phyloP scores from a whole-genome alignment of 2,329 filamentous ascomycete genomes.

The Cucurbitaria berberidis region DNA sequence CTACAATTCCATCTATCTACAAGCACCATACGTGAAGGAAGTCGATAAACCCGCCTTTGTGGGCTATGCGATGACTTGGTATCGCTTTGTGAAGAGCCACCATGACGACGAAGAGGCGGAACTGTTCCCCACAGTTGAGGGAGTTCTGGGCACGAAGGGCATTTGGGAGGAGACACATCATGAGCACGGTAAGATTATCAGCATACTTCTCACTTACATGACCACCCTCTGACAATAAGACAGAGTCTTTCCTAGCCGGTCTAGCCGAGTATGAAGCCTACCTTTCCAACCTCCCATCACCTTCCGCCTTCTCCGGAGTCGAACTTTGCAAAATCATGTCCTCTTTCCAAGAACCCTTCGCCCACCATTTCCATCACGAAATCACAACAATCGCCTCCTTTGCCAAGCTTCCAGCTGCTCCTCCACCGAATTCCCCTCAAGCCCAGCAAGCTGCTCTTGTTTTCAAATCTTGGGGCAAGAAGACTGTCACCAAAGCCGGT shows the following conservation, averaged over 20 bases:
- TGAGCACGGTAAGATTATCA: constrained; percentile 37
- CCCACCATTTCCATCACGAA: constrained; percentile 44
- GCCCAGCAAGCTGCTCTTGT: constrained; percentile 54
- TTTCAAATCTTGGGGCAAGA: constrained; percentile 69
- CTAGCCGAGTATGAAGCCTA: constrained; percentile 34
- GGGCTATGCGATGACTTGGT: constrained; percentile 45
- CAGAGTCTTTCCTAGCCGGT: constrained; percentile 39
- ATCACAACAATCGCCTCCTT: constrained; percentile 42
- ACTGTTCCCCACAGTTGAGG: constrained; percentile 45
- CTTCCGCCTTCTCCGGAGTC: constrained; percentile 29
- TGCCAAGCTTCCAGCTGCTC: constrained; percentile 59
- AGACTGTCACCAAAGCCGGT: constrained; percentile 67
- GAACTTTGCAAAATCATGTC: constrained; percentile 36
- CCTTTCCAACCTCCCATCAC: constrained; percentile 24
- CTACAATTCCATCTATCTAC: constrained; percentile 51
- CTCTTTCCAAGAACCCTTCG: constrained; percentile 34
- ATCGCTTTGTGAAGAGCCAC: constrained; percentile 43
- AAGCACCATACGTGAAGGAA: constrained; percentile 41
- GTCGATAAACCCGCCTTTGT: constrained; percentile 45
- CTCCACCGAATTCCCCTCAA: constrained; percentile 53
- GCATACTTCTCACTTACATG: not conserved
- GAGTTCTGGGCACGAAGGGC: constrained; percentile 31
- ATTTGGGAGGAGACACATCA: constrained; percentile 42
- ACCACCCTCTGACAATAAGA: not conserved
- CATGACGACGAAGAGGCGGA: constrained; percentile 47